phyloP scores from a whole-genome alignment of 306 rosid species.

The Citrullus amarus region DNA sequence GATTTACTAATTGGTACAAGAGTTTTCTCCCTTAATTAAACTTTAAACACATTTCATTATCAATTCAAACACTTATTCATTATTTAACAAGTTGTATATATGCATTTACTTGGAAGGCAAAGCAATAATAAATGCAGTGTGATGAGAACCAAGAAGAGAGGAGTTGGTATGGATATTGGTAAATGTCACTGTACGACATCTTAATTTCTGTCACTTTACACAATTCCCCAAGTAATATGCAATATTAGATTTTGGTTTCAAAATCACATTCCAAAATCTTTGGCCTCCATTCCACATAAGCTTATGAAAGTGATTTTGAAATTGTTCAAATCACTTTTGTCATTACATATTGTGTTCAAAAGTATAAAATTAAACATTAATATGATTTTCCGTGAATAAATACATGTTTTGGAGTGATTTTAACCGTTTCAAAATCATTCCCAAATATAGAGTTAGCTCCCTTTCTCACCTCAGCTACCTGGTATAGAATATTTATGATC shows the following conservation, averaged over 20 bases:
- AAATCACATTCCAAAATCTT: background rate
- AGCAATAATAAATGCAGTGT: background rate
- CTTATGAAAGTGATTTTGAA: no score
- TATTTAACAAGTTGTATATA: background rate
- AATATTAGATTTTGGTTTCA: background rate
- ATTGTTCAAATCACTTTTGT: no score
- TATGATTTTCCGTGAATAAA: no score
- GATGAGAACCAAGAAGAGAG: background rate
- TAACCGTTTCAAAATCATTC: no score
- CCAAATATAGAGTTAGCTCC: background rate
- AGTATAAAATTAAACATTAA: no score
- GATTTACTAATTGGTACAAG: no score
- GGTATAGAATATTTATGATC: background rate
- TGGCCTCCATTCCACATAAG: no score
- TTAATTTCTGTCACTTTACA: conserved; percentile 8
- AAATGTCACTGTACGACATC: background rate
- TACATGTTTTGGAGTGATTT: no score
- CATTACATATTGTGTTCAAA: no score
- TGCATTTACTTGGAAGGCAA: background rate
- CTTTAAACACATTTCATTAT: background rate
- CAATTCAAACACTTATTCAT: background rate
- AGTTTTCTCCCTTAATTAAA: background rate
- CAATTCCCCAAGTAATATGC: background rate
- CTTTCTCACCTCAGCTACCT: background rate
- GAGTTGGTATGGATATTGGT: background rate